Evolutionary conservation across 2,329 filamentous ascomycete genomes (phyloP), one percentile per base, ranked within the genome.

Genomic region (Rhynchosporium graminicola): DNA sequence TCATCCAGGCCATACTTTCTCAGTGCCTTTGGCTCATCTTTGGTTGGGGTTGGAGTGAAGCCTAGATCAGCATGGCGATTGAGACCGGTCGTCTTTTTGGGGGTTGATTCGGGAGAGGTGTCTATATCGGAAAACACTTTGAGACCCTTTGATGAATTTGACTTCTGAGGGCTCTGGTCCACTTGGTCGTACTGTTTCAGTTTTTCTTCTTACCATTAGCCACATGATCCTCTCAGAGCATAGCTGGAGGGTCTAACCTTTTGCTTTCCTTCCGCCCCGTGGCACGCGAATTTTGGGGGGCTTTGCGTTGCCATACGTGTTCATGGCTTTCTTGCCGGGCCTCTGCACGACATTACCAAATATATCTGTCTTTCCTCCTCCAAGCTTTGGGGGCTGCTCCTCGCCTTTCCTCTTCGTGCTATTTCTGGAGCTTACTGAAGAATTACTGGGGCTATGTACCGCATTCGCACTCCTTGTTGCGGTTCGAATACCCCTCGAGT

Each of bases 351-450:
- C 12, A 38, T 20, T 20, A 6, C 68, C 70, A 46, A 67, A 67
- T 2, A 8, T 40, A 60, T 72, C 68, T 20, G 42, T 31, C 61
- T 65, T 69, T 10, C 58, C 56, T 45, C 42, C 46, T 29, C 64
- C 66, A 60, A 68, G 58, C 20, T 46, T 56, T 0, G 52, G n/a
- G 13, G 15, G n/a, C 2, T 67, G 61, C 26, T 65, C 63, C 28
- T 62, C 43, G 5, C 42, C 58, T 50, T 69, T 71, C 46, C 68
- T 66, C 61, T 70, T 71, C 2, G 61, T 57, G 36, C 58, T 64
- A 26, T 31, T 29, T n/a, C 15, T 45, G 7, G 64, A 63, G 29
- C 20, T 33, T 51, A 61, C 61, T 9, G 52, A 64, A 38, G 45
- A 40, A 8, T 26, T 58, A 20, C 42, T 48, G 31, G 57, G 43